Evolutionary conservation across 2,329 filamentous ascomycete genomes (phyloP).

Genomic region (Diaporthe destruens): DNA sequence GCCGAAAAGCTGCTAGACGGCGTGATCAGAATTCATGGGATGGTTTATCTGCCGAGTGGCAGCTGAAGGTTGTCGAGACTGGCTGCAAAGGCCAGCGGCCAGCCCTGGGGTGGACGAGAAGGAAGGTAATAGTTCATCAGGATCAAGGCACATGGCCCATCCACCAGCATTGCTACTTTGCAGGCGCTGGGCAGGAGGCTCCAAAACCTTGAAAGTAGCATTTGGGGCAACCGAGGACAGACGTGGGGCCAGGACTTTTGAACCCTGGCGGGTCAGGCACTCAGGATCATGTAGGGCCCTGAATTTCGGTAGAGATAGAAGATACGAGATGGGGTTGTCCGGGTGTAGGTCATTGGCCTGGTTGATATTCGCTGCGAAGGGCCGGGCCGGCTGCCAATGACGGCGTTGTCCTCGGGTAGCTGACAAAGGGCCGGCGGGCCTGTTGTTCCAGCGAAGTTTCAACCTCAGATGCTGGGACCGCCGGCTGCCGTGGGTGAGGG

Average conservation of each 20-base stretch:
- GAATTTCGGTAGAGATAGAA: neutral
- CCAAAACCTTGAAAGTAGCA: conserved; percentile 28
- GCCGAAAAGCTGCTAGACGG: neutral
- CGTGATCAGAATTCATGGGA: neutral
- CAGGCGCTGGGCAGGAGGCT: conserved; percentile 23
- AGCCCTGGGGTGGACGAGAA: neutral
- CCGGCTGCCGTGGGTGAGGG: conserved; percentile 11
- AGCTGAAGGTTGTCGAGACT: conserved; percentile 8
- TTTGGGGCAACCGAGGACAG: neutral
- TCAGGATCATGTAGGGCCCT: neutral
- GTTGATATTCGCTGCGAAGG: conserved; percentile 17
- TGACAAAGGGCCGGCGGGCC: neutral
- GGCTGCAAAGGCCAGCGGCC: neutral
- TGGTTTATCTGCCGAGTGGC: neutral
- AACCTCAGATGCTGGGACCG: conserved; percentile 11
- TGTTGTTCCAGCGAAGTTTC: conserved; percentile 32
- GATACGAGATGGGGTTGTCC: neutral
- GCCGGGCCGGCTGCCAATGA: conserved; percentile 25
- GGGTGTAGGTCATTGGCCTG: conserved; percentile 4
- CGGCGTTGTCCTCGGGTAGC: neutral
- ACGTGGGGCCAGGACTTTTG: neutral
- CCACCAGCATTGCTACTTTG: neutral
- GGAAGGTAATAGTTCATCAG: too few species aligned
- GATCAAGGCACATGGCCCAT: too few species aligned
- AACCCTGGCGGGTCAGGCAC: neutral